Conservation (phyloP, 768 basidiomycete genomes). For the Cubamyces sp. region DNA sequence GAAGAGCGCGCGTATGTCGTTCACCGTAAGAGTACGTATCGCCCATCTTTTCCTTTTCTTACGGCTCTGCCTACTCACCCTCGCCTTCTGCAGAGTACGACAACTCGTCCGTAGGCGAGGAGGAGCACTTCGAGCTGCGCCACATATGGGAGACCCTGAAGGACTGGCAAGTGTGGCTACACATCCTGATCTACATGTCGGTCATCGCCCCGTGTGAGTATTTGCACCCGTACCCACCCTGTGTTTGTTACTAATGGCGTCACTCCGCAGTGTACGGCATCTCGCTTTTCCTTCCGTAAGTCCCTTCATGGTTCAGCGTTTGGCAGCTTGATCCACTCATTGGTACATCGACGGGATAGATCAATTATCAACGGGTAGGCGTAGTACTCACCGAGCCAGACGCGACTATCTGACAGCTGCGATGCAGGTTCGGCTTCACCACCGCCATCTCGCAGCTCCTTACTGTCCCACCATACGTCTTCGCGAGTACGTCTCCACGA, state of each 20-base stretch:
- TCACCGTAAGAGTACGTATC: conserved; percentile 15
- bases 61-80: background rate
- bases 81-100: conserved; percentile 54
- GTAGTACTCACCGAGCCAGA: background rate
- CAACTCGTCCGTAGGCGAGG: conserved; percentile 60
- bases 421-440: conserved; percentile 58
- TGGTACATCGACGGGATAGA: background rate
- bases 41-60: background rate
- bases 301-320: conserved; percentile 10
- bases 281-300: conserved; percentile 71
- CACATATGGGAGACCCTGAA: conserved; percentile 56
- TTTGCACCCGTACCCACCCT: background rate
- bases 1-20: conserved; percentile 58
- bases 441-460: conserved; percentile 63
- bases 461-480: conserved; percentile 68
- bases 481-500: conserved; percentile 46
- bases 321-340: no score
- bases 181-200: conserved; percentile 62
- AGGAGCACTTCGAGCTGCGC: conserved; percentile 58
- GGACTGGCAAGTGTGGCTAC: conserved; percentile 58
- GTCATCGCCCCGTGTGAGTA: conserved; percentile 60
- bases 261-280: conserved; percentile 61
- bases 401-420: background rate
- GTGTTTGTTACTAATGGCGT: background rate
- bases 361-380: conserved; percentile 23